phyloP scores from a whole-genome alignment of 2,329 filamentous ascomycete species.

The Alternaria brassicae region DNA sequence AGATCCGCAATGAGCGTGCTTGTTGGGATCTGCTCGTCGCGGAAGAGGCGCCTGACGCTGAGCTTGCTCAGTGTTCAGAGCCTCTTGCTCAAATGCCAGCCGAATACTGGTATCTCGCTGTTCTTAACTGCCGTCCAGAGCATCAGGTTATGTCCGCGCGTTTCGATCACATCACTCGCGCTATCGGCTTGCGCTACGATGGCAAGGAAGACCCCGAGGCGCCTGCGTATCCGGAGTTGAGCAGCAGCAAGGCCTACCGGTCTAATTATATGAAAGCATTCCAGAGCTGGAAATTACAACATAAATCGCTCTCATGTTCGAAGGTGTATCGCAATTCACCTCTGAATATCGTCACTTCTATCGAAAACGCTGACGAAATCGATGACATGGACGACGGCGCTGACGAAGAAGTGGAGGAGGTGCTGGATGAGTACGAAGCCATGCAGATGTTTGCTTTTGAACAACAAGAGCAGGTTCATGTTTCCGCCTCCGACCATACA shows the following conservation, averaged over 20 bases:
- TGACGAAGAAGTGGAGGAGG: neutral
- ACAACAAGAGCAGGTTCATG: neutral
- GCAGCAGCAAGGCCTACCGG: neutral
- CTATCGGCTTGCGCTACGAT: slow-evolving; percentile 1
- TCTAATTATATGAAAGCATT: slow-evolving; percentile 7
- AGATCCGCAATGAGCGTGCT: neutral
- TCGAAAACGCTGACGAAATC: slow-evolving; percentile 8
- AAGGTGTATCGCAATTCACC: slow-evolving; percentile 8
- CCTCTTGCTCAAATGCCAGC: neutral
- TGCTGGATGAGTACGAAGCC: neutral
- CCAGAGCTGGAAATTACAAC: neutral
- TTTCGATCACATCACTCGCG: neutral
- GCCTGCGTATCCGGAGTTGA: slow-evolving; percentile 25
- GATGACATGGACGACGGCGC: neutral
- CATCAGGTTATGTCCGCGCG: slow-evolving; percentile 3
- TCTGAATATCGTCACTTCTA: neutral
- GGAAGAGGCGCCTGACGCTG: neutral
- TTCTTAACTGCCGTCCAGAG: neutral
- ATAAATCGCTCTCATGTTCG: neutral
- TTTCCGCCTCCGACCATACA: neutral
- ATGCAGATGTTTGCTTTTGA: neutral
- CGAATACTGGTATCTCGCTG: neutral
- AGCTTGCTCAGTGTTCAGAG: neutral
- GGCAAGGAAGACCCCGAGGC: slow-evolving; percentile 8
- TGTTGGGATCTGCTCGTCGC: neutral